phyloP scores from a whole-genome alignment of 176 grass and related monocot genomes.

The Avena insularis region DNA sequence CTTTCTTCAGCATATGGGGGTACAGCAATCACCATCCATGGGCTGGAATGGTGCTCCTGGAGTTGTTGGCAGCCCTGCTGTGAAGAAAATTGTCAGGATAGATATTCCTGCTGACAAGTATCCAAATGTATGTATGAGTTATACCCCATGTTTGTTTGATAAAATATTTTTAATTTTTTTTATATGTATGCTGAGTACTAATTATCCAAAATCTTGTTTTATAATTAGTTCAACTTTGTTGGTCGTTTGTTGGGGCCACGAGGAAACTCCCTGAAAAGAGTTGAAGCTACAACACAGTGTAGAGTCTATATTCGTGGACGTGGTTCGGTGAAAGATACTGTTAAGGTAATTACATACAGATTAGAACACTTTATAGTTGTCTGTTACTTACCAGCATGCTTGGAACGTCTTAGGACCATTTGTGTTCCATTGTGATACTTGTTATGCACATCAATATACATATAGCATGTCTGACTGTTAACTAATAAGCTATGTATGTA shows the following conservation, averaged over 20 bases:
- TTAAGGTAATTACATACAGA: constrained; percentile 76
- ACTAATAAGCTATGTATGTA: constrained; percentile 3
- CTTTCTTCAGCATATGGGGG: constrained; percentile 63
- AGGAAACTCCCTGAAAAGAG: constrained; percentile 98
- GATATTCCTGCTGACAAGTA: constrained; percentile 86
- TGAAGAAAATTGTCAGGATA: constrained; percentile 85
- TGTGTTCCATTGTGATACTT: neutral
- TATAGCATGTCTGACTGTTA: neutral
- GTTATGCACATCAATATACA: neutral
- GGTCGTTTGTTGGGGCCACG: constrained; percentile 95
- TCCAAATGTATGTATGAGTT: constrained; percentile 69
- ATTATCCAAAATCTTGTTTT: constrained; percentile 44
- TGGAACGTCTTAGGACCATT: constrained; percentile 6
- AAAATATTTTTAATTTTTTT: constrained; percentile 33
- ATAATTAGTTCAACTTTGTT: constrained; percentile 93
- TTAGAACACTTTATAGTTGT: constrained; percentile 28
- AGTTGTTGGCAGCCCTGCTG: constrained; percentile 45
- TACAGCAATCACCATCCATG: constrained; percentile 49
- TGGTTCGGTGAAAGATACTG: constrained; percentile 91
- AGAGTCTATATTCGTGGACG: constrained; percentile 95
- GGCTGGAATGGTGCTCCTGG: constrained; percentile 66
- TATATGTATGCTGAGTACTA: constrained; percentile 35
- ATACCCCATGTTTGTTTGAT: constrained; percentile 2
- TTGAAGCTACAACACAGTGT: constrained; percentile 95
- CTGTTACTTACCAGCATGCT: constrained; percentile 16